Evolutionary conservation across 2,329 filamentous ascomycete genomes (phyloP).

Genomic region (Sordariomycetes sp.): DNA sequence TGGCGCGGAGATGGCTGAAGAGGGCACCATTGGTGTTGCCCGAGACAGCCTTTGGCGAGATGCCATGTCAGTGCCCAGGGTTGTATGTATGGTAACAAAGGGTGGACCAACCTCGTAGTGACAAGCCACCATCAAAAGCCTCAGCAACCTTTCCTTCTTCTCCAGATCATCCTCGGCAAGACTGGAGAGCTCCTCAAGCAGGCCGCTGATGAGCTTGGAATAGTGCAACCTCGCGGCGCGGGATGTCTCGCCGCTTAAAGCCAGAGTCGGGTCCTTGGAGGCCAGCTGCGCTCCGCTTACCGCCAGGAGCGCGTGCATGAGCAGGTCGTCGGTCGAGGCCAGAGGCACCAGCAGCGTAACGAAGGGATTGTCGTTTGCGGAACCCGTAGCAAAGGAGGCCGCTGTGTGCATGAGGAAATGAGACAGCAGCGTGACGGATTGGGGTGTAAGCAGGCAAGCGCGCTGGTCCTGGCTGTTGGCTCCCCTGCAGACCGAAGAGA

Average conservation of each 20-base stretch:
- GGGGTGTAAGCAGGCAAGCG: constrained; percentile 2
- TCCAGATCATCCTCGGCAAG: constrained; percentile 3
- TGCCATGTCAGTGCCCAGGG: background rate
- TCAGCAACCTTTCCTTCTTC: constrained; percentile 5
- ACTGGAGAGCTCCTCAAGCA: constrained; percentile 1
- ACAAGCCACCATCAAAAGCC: constrained; percentile 4
- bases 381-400: constrained; percentile 4
- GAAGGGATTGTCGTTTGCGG: constrained; percentile 4
- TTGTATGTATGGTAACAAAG: background rate
- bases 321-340: constrained; percentile 4
- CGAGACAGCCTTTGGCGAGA: constrained; percentile 1
- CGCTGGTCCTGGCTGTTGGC: background rate
- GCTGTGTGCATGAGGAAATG: constrained; percentile 4
- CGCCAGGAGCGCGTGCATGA: constrained; percentile 6
- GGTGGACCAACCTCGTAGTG: constrained; percentile 3
- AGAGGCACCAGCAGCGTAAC: constrained; percentile 4
- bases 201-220: constrained; percentile 2
- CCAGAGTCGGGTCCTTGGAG: constrained; percentile 1
- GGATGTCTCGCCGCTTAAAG: background rate
- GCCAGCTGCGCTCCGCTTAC: constrained; percentile 4
- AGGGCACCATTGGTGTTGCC: constrained; percentile 3
- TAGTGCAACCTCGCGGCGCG: constrained; percentile 3
- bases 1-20: constrained; percentile 4
- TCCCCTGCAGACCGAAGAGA: background rate
- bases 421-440: constrained; percentile 1